Evolutionary conservation across 1,284 basidiomycete species (phyloP), one percentile per base, ranked within the genome.

Genomic region (Cryptococcus sp.): DNA sequence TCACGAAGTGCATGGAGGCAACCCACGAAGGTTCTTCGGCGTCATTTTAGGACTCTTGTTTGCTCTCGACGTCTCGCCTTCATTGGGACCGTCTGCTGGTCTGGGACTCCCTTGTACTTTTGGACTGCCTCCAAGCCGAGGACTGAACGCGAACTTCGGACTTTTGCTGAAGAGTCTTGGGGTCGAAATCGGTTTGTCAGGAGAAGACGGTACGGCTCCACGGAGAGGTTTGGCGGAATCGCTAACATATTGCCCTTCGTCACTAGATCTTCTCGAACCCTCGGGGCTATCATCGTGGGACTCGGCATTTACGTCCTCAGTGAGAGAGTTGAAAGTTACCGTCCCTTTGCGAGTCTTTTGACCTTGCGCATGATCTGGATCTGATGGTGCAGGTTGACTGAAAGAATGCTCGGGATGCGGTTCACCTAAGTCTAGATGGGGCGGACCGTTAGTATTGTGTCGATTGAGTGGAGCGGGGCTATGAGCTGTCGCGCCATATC

Each of bases 371-470:
- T 58, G 16, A 35, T 13, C 31, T 35, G 7, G 31, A 35, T 39
- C 50, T 25, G 53, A 40, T 15, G 25, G 10, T 25, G 44, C 47
- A 22, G 50, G 0, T 35, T 4, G 31, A 35, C 31, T 35, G 10
- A 35, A 35, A 10, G 31, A 40, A 27, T 38, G 58, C 58, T 62
- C 23, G 58, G 53, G 57, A 8, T 35, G 31, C 1, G 69, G 66
- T 16, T 70, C 68, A 35, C 76, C 76, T 15, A 78, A 40, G 49
- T 78, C 74, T 1, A 78, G 68, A 2, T 73, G 72, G 1, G 76
- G 76, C 10, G 71, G 75, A 23, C 53, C 48, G 13, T 52, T 15
- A 49, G 47, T 17, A 47, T 27, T 7, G 15, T 22, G 15, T 31
- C 25, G 25, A 53, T 53, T 47, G 3, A 35, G 13, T 35, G 31